A percentile compares a stretch with the other conserved stretches of the same genome.
Evolutionary conservation across 208 protist genomes (phyloP).

Genomic region (Leishmania guyanensis): DNA sequence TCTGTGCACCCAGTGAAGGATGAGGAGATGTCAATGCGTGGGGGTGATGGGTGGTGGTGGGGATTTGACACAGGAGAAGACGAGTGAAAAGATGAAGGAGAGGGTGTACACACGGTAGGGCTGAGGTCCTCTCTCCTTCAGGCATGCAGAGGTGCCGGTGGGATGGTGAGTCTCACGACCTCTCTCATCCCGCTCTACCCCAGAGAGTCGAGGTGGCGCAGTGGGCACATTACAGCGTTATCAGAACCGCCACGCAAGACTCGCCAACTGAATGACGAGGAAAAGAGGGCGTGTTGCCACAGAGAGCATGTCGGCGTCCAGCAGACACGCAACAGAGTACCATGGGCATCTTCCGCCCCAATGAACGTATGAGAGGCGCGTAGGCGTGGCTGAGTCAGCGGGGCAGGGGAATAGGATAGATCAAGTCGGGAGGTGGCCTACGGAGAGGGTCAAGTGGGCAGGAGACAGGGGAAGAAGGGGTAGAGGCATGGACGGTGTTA

Average conservation of each 20-base stretch:
- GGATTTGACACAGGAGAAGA: no score
- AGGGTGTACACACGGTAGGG: neutral
- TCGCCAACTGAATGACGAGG: neutral
- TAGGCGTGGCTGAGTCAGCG: neutral
- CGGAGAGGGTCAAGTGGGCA: neutral
- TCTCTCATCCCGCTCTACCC: neutral
- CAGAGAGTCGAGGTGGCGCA: neutral
- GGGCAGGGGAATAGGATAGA: neutral
- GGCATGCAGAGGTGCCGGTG: neutral
- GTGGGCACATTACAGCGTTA: neutral
- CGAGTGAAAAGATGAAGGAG: neutral
- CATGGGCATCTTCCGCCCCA: neutral
- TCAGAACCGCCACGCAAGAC: neutral
- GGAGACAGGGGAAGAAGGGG: neutral
- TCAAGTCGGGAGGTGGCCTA: neutral
- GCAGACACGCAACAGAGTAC: neutral
- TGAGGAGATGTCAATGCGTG: neutral
- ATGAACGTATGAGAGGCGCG: neutral
- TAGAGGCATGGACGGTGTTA: neutral
- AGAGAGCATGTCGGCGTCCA: neutral
- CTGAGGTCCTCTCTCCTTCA: neutral
- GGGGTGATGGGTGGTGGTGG: no score
- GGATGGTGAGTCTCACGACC: neutral
- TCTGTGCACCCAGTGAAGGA: neutral
- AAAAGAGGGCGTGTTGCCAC: neutral